Conservation (phyloP, 768 basidiomycete genomes). For the Podaxis carcinomalis region DNA sequence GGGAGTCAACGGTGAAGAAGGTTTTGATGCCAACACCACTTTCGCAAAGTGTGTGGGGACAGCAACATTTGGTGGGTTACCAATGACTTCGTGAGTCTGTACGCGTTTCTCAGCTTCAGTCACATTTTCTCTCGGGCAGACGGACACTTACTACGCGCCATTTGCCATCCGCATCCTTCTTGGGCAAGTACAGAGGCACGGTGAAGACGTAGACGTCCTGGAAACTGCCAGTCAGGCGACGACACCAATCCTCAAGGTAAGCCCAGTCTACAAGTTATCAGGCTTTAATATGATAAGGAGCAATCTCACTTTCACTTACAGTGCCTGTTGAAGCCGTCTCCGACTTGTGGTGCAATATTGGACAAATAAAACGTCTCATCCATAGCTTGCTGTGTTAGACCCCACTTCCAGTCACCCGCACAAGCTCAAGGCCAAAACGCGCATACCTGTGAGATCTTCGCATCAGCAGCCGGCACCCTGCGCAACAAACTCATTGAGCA, state of each 20-base stretch:
- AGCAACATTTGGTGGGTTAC: slow-evolving; percentile 80
- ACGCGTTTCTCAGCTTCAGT: not conserved
- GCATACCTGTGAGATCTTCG: slow-evolving; percentile 76
- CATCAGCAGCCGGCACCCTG: slow-evolving; percentile 97
- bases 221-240: slow-evolving; percentile 81
- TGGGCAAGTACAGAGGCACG: slow-evolving; percentile 92
- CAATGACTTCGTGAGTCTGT: slow-evolving; percentile 93
- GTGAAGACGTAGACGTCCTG: slow-evolving; percentile 98
- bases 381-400: slow-evolving; percentile 69
- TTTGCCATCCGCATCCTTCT: slow-evolving; percentile 82
- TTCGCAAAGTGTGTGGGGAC: slow-evolving; percentile 99
- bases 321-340: slow-evolving; percentile 95
- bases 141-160: slow-evolving; percentile 80
- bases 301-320: slow-evolving; percentile 46
- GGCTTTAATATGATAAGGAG: not conserved
- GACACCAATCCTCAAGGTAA: slow-evolving; percentile 93
- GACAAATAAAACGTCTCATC: slow-evolving; percentile 92
- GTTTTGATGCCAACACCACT: slow-evolving; percentile 78
- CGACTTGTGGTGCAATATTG: slow-evolving; percentile 98
- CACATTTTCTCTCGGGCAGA: not conserved
- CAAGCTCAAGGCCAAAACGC: not conserved
- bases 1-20: slow-evolving; percentile 68
- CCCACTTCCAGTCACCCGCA: not conserved
- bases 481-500: not conserved
- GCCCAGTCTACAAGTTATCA: slow-evolving; percentile 74